Evolutionary conservation across 2,329 filamentous ascomycete species (phyloP).

Genomic region (Chaetothyriales sp.): DNA sequence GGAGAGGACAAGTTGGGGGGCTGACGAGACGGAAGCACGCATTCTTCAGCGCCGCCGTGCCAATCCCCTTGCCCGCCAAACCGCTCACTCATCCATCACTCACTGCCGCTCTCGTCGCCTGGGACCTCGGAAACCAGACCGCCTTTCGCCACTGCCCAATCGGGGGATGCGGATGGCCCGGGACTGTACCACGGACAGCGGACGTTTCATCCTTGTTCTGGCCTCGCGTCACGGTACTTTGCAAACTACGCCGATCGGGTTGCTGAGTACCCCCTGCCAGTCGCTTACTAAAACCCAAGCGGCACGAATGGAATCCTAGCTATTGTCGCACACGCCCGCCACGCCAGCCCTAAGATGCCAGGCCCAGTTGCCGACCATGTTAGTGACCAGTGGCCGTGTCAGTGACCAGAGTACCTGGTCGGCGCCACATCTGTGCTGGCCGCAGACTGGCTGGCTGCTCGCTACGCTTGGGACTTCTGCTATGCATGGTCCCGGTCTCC

Average conservation of each 20-base stretch:
- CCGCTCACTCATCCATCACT: neutral
- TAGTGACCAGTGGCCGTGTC: neutral
- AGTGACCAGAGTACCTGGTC: no score
- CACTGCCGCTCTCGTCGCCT: neutral
- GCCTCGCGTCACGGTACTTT: neutral
- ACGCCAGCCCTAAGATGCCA: neutral
- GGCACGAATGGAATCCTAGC: neutral
- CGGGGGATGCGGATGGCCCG: neutral
- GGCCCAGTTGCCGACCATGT: neutral
- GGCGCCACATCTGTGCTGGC: no score
- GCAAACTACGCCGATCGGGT: neutral
- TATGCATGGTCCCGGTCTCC: no score
- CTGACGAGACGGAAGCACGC: neutral
- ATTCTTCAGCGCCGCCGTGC: constrained; percentile 2
- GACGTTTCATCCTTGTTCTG: neutral
- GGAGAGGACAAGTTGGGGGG: neutral
- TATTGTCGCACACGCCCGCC: neutral
- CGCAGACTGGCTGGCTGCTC: no score
- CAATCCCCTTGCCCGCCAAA: neutral
- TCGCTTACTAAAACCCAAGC: neutral
- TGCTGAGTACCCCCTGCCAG: no score
- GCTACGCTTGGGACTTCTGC: no score
- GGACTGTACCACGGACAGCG: neutral
- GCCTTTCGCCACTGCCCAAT: neutral
- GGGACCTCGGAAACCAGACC: neutral